Evolutionary conservation across 176 grass and related monocot genomes (phyloP).

Genomic region (Cenchrus purpureus): DNA sequence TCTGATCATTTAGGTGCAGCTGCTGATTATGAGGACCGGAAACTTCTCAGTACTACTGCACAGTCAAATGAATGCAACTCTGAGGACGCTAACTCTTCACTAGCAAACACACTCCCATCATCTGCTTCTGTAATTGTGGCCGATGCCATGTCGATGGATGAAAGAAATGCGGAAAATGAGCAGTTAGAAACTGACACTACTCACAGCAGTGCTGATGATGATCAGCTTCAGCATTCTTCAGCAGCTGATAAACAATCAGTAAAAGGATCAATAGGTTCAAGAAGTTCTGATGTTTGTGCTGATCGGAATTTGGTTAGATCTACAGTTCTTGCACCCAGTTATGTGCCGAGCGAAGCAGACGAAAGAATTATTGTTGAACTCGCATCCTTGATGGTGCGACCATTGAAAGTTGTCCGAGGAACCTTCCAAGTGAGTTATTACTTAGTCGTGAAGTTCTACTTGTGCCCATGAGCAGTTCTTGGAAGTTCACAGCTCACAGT

Average conservation of each 20-base stretch:
- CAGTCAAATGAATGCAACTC: slow-evolving; percentile 48
- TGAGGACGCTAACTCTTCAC: slow-evolving; percentile 57
- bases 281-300: slow-evolving; percentile 63
- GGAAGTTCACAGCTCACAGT: slow-evolving; percentile 17
- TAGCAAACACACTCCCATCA: slow-evolving; percentile 62
- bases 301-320: slow-evolving; percentile 82
- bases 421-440: slow-evolving; percentile 86
- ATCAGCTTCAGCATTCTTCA: slow-evolving; percentile 66
- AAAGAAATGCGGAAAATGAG: slow-evolving; percentile 81
- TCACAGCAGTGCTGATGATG: slow-evolving; percentile 49
- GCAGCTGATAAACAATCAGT: slow-evolving; percentile 59
- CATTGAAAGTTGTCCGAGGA: slow-evolving; percentile 90
- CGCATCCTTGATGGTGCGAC: slow-evolving; percentile 89
- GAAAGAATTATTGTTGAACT: slow-evolving; percentile 97
- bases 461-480: background rate
- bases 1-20: slow-evolving; percentile 94
- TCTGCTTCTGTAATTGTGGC: slow-evolving; percentile 78
- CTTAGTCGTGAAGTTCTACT: slow-evolving; percentile 13
- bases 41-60: slow-evolving; percentile 55
- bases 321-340: slow-evolving; percentile 70
- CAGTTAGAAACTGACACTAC: slow-evolving; percentile 68
- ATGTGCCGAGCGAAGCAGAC: slow-evolving; percentile 83
- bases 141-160: slow-evolving; percentile 83
- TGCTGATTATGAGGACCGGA: slow-evolving; percentile 86
- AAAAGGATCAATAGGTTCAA: slow-evolving; percentile 67